Conservation (phyloP, 1,139 yeast species). For the Geotrichum europaeum region DNA sequence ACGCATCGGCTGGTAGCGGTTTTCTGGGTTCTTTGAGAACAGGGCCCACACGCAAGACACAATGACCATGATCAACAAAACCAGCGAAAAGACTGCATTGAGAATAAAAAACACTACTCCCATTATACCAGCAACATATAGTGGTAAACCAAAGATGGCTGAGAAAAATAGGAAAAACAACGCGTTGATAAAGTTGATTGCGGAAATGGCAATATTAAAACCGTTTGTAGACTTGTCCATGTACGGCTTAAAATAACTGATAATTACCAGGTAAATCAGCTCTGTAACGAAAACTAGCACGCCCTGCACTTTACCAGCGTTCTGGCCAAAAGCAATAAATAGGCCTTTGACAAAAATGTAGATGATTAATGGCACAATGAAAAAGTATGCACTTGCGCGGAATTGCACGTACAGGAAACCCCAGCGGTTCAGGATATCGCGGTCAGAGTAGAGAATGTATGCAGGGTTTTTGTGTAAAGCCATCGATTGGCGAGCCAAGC, state of each 20-base stretch:
- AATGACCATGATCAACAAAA: constrained; percentile 75
- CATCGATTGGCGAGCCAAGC: constrained; percentile 66
- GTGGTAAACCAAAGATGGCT: constrained; percentile 75
- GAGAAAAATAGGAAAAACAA: constrained; percentile 86
- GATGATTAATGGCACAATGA: constrained; percentile 56
- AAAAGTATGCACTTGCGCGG: constrained; percentile 83
- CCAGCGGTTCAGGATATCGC: constrained; percentile 71
- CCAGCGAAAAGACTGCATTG: constrained; percentile 83
- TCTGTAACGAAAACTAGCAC: constrained; percentile 72
- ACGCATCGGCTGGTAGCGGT: constrained; percentile 92
- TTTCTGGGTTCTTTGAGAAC: constrained; percentile 86
- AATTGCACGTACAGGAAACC: constrained; percentile 91
- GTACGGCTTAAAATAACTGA: constrained; percentile 75
- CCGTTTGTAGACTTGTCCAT: constrained; percentile 93
- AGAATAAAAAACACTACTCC: constrained; percentile 87
- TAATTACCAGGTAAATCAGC: constrained; percentile 53
- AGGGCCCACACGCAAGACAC: constrained; percentile 82
- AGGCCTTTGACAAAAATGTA: constrained; percentile 71
- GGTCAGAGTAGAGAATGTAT: constrained; percentile 80
- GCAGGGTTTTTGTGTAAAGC: constrained; percentile 85
- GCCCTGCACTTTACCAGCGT: constrained; percentile 74
- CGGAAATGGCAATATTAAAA: constrained; percentile 79
- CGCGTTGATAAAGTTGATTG: constrained; percentile 74
- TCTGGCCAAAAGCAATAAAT: constrained; percentile 81
- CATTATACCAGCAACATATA: constrained; percentile 81